Base-by-base conservation (phyloP, 2,329 filamentous ascomycete species). In the Drechmeria coniospora region DNA sequence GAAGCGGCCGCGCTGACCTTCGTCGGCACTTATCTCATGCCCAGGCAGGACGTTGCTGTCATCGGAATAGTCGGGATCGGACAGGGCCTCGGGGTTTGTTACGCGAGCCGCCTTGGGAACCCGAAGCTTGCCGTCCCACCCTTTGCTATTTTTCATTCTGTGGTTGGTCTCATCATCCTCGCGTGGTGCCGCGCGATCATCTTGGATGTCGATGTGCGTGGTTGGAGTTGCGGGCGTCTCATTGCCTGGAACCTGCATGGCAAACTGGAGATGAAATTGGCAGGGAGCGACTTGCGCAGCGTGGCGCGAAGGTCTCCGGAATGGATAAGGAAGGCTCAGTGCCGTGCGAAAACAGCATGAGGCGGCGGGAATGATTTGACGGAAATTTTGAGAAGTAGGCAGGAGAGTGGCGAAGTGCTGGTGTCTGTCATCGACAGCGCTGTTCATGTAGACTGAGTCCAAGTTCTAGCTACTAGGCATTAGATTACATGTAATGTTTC, bases 61-160 rank as follows among this genome's bases (percentile, higher is more conserved):
- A 38, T 67, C 84, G 11, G 81, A 90, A 47, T 87, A 83, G 31
- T 93, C 84, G 0, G 80, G 73, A 43, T 94, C 84, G 23, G 79
- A 79, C 28, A 92, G 54, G 8, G 79, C 81, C 45, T 90, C 82
- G 3, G 82, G 79, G 44, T 92, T 92, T 15, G 68, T 61, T 25
- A 92, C 58, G 18, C 71, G 59, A 6, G 51, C 48, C 8, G 51
- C 44, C 46, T 69, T 76, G 35, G 79, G 74, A 27, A 93, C 56
- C 21, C 81, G 67, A 33, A 87, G 63, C 56, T 87, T 87, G 36
- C 81, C 81, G 50, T 87, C 81, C 81, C 81, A 87, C 35, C 81
- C 81, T 43, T 68, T 74, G 53, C 66, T 73, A 40, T 72, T 68
- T 36, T 57, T 61, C 27, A 70, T 50, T 9, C 54, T 57, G 4